These are phyloP conservation scores for Halocafeteria seosinensis DNA, from an alignment of 108 stramenopile species.

Conservation along the genomic window DNA sequence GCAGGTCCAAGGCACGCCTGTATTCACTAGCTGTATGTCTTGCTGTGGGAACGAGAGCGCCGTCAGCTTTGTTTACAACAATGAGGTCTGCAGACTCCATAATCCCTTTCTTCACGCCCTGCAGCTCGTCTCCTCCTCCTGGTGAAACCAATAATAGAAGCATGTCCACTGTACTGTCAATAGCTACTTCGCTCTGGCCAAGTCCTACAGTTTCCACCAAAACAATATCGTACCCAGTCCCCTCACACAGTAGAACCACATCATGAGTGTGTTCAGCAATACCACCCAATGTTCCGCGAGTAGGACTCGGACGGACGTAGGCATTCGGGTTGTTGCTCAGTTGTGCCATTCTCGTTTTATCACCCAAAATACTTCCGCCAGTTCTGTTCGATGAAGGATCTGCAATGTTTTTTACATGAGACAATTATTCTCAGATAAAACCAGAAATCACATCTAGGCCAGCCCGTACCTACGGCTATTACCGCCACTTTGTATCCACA, in stretches of 20 bases:
- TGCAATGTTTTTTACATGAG: no score
- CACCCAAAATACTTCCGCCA: slow-evolving; percentile 89
- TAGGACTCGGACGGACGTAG: slow-evolving; percentile 79
- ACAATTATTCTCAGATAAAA: slow-evolving; percentile 40
- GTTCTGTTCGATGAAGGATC: slow-evolving; percentile 67
- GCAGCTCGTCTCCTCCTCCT: slow-evolving; percentile 78
- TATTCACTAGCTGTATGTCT: slow-evolving; percentile 7
- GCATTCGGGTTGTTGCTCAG: slow-evolving; percentile 53
- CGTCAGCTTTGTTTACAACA: slow-evolving; percentile 87
- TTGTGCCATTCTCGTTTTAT: slow-evolving; percentile 85
- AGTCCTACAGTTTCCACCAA: slow-evolving; percentile 89
- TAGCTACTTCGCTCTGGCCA: slow-evolving; percentile 79
- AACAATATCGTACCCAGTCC: slow-evolving; percentile 66
- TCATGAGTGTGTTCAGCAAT: slow-evolving; percentile 74
- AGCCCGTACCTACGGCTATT: no score
- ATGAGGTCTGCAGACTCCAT: slow-evolving; percentile 81
- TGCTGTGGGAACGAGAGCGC: slow-evolving; percentile 15
- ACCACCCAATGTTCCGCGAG: slow-evolving; percentile 71
- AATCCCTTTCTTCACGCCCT: slow-evolving; percentile 91
- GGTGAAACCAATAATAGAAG: slow-evolving; percentile 71
- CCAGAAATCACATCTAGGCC: background rate
- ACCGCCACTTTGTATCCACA: slow-evolving; percentile 1
- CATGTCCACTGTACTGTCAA: slow-evolving; percentile 66
- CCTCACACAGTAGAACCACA: slow-evolving; percentile 67
- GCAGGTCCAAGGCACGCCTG: slow-evolving; percentile 7